Percentiles rank a stretch among this genome's conserved stretches.
Conservation (phyloP, 495 filamentous ascomycete genomes). For the Penicillium longicatenatum region DNA sequence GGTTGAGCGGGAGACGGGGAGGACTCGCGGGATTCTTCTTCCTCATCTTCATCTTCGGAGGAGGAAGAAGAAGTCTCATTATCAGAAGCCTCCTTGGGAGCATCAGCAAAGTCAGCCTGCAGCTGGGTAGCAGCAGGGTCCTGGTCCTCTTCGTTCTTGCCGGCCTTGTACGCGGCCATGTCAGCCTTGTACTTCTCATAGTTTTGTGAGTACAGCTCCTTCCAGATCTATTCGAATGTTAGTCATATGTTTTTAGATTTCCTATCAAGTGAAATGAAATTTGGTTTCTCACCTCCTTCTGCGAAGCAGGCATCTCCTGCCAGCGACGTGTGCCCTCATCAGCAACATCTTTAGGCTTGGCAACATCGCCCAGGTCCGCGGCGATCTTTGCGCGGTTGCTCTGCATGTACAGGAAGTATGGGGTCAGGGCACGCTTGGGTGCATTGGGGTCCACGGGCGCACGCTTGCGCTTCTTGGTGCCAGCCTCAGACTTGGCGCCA, state of each 20-base stretch:
- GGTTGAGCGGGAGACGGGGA: constrained; percentile 33
- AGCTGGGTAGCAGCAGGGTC: constrained; percentile 56
- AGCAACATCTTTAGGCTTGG: constrained; percentile 75
- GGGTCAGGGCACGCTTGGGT: constrained; percentile 89
- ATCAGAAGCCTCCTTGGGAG: constrained; percentile 45
- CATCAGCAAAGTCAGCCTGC: constrained; percentile 58
- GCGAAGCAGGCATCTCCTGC: constrained; percentile 67
- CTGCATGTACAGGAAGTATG: constrained; percentile 92
- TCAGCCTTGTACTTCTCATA: constrained; percentile 71
- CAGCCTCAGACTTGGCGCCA: constrained; percentile 50
- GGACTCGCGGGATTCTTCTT: constrained; percentile 38
- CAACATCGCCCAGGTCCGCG: constrained; percentile 67
- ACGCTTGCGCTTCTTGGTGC: constrained; percentile 86
- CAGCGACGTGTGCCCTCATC: constrained; percentile 82
- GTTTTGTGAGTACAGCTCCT: constrained; percentile 73
- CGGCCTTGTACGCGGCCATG: constrained; percentile 70
- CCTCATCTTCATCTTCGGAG: constrained; percentile 36
- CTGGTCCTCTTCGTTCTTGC: constrained; percentile 47
- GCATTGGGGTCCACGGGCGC: constrained; percentile 84
- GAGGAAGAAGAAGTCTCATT: constrained; percentile 16
- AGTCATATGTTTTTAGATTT: neutral
- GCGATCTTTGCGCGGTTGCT: constrained; percentile 76
- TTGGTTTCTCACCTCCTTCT: constrained; percentile 69
- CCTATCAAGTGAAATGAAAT: neutral
- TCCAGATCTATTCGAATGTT: constrained; percentile 59